A percentile compares a stretch with the other conserved stretches of the same genome.
Evolutionary conservation across 306 rosid species (phyloP).

Genomic region (Begonia peltatifolia): DNA sequence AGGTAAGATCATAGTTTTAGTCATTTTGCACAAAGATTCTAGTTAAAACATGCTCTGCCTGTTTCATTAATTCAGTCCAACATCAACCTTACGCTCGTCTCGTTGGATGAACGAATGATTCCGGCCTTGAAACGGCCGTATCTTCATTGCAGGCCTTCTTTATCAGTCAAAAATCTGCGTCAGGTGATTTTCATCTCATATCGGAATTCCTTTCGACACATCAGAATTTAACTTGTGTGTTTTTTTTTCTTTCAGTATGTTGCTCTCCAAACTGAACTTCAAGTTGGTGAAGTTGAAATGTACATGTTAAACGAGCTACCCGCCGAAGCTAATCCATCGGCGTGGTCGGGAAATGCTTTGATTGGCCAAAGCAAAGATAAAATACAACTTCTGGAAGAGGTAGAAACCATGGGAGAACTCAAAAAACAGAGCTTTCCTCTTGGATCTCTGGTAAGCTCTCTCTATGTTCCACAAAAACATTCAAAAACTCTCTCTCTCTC

Average conservation of each 20-base stretch:
- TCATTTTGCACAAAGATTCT: no score
- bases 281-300: slow-evolving; percentile 39
- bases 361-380: slow-evolving; percentile 25
- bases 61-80: slow-evolving; percentile 25
- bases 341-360: slow-evolving; percentile 11
- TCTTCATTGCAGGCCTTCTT: slow-evolving; percentile 41
- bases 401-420: slow-evolving; percentile 52
- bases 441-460: slow-evolving; percentile 43
- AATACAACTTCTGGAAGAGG: slow-evolving; percentile 24
- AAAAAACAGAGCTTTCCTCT: slow-evolving; percentile 6
- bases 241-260: slow-evolving; percentile 31
- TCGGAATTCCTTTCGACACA: not conserved
- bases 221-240: not conserved
- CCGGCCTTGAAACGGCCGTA: slow-evolving; percentile 45
- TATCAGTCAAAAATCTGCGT: slow-evolving; percentile 33
- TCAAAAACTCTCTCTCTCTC: no score
- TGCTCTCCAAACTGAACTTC: slow-evolving; percentile 27
- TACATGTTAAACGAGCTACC: slow-evolving; percentile 27
- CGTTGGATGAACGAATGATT: slow-evolving; percentile 38
- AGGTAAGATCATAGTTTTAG: slow-evolving; percentile 22
- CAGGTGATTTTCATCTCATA: slow-evolving; percentile 23
- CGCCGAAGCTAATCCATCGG: slow-evolving; percentile 15
- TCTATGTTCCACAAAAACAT: no score
- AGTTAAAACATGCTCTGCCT: no score
- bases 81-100: slow-evolving; percentile 39